Evolutionary conservation across 2,329 filamentous ascomycete genomes (phyloP), one percentile per base, ranked within the genome.

Genomic region (Exophiala alcalophila): DNA sequence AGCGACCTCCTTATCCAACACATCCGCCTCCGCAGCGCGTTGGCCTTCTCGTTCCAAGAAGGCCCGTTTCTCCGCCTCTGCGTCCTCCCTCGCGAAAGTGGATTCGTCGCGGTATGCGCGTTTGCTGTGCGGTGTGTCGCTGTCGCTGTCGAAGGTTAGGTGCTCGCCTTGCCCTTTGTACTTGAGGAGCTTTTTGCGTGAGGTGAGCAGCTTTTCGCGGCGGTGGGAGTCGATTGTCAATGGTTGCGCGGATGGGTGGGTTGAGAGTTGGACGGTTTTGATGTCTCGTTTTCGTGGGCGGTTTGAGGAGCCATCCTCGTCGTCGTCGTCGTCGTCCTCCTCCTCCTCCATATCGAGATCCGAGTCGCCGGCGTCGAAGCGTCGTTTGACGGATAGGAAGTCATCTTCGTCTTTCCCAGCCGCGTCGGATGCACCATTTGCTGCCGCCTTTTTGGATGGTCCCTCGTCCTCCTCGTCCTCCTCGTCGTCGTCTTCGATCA

Each of bases 181-280:
- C 62, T 94, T 92, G 60, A 88, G 77, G 53, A 96, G 78, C 66
- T 94, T 86, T 75, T 95, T 95, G 74, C 96, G 97, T 14, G 86
- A 94, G 59, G 84, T 84, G 53, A 97, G 78, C n/a, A 95, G 77
- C 70, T 96, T 97, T 68, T 95, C 91, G 55, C 89, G 83, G 16
- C 92, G 87, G 65, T 97, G 94, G 9, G 89, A 95, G 69, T 98
- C 92, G 50, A 98, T 81, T 14, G 95, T 70, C 30, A 95, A 74
- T 2, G 86, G 79, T 19, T 85, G 79, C 30, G 73, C 70, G 49
- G 83, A 75, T 26, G 77, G 67, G 34, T 96, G 74, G 28, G 34
- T 29, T 12, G 54, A 53, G 20, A 57, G 47, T 10, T 47, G 39
- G 26, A 58, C 2, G 81, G 73, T 65, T 81, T 84, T 36, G 69